phyloP scores from a whole-genome alignment of 768 basidiomycete genomes.

The Xerocomellus intermedius region DNA sequence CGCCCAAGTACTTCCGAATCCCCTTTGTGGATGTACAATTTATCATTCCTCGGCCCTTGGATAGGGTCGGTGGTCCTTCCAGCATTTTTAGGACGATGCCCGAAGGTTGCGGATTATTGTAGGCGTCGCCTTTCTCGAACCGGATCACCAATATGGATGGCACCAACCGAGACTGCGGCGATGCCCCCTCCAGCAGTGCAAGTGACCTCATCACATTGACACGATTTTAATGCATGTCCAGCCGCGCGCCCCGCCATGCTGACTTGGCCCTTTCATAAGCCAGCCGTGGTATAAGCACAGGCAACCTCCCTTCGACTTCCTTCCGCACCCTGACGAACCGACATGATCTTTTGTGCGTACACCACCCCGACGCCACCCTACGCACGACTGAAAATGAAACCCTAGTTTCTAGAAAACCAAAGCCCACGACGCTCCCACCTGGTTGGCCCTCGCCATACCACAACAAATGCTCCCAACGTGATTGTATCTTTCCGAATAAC shows the following conservation, averaged over 20 bases:
- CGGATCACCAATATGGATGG: conserved; percentile 2
- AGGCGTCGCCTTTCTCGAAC: conserved; percentile 9
- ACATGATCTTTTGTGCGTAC: conserved; percentile 31
- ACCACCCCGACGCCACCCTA: neutral
- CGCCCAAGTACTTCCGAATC: conserved; percentile 4
- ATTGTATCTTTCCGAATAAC: conserved; percentile 32
- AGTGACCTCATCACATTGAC: conserved; percentile 31
- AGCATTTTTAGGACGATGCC: conserved; percentile 1
- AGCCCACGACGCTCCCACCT: conserved; percentile 26
- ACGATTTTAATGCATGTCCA: conserved; percentile 34
- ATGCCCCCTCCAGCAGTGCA: conserved; percentile 12
- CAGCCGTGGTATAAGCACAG: conserved; percentile 14
- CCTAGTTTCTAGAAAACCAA: conserved; percentile 33
- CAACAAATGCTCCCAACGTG: conserved; percentile 35
- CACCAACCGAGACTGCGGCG: conserved; percentile 21
- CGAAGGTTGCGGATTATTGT: conserved; percentile 1
- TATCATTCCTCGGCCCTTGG: conserved; percentile 3
- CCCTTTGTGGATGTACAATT: neutral
- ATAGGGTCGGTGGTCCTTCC: neutral
- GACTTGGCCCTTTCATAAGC: conserved; percentile 28
- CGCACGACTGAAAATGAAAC: neutral
- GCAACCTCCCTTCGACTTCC: neutral
- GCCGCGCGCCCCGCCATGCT: conserved; percentile 15
- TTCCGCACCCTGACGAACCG: conserved; percentile 15
- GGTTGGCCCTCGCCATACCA: conserved; percentile 39